Conservation (phyloP, 1,284 basidiomycete genomes). For the Schizophyllum commune region DNA sequence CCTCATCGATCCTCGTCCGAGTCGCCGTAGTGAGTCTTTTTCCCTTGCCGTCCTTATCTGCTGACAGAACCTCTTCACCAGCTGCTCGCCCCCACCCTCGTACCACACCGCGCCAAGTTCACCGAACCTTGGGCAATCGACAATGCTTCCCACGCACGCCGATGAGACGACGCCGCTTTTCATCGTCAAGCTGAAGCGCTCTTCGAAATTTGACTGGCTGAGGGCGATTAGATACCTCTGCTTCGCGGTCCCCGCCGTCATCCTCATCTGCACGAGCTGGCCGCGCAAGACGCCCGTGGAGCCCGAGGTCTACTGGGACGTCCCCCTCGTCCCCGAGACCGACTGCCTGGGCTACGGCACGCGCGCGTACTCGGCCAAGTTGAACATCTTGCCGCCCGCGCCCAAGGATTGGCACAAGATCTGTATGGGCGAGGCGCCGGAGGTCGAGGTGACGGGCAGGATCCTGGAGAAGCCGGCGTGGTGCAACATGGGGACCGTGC, state of each 20-base stretch:
- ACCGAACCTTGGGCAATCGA: neutral
- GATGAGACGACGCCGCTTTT: neutral
- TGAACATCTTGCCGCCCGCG: neutral
- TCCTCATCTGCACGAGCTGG: neutral
- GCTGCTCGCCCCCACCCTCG: neutral
- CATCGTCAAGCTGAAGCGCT: neutral
- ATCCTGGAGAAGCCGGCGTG: neutral
- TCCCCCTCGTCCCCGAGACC: neutral
- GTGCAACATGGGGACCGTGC: neutral
- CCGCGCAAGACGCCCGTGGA: neutral
- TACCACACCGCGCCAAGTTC: neutral
- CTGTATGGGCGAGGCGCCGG: neutral
- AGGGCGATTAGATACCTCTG: neutral
- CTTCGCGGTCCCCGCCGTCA: neutral
- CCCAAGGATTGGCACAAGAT: neutral
- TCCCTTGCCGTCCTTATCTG: neutral
- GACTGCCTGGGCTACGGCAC: neutral
- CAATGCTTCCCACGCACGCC: neutral
- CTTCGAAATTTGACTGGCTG: neutral
- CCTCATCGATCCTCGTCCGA: too few species aligned
- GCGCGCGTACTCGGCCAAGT: neutral
- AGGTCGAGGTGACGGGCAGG: neutral
- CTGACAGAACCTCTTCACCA: neutral
- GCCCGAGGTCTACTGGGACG: neutral
- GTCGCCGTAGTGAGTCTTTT: too few species aligned